These are phyloP conservation scores for Apiotrichum mycotoxinovorans DNA, from an alignment of 1,284 basidiomycete genomes.

Conservation along the genomic window DNA sequence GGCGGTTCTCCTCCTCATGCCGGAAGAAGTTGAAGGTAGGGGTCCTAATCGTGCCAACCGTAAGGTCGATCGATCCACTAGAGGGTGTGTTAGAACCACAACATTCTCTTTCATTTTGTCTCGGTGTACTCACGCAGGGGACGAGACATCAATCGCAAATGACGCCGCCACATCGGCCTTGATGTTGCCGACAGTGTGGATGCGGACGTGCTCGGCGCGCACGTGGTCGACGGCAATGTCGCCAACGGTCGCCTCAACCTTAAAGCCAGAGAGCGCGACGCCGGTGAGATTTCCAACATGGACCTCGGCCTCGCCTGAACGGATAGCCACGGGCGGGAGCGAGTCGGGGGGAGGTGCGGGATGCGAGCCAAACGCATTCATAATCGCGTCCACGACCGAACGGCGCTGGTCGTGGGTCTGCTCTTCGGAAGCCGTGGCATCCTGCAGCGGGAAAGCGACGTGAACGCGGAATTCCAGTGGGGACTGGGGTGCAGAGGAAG, in stretches of 20 bases:
- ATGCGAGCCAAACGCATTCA: background rate
- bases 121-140: background rate
- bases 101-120: background rate
- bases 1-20: background rate
- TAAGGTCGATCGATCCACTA: constrained; percentile 17
- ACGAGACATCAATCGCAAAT: constrained; percentile 1
- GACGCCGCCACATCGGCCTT: constrained; percentile 3
- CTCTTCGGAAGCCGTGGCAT: background rate
- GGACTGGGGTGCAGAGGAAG: too few relatives aligned
- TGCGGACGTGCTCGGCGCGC: constrained; percentile 6
- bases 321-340: constrained; percentile 11
- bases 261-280: constrained; percentile 3
- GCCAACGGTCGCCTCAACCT: constrained; percentile 5
- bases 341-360: background rate
- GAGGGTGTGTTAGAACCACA: background rate
- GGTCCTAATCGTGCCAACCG: background rate
- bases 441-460: constrained; percentile 10
- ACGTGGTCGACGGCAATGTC: constrained; percentile 6
- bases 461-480: constrained; percentile 17
- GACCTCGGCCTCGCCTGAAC: constrained; percentile 1
- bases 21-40: background rate
- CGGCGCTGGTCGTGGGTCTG: background rate
- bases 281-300: constrained; percentile 8
- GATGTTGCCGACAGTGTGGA: constrained; percentile 9
- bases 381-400: background rate